Evolutionary conservation across 495 filamentous ascomycete genomes (phyloP).

Genomic region (Aspergillus diversus): DNA sequence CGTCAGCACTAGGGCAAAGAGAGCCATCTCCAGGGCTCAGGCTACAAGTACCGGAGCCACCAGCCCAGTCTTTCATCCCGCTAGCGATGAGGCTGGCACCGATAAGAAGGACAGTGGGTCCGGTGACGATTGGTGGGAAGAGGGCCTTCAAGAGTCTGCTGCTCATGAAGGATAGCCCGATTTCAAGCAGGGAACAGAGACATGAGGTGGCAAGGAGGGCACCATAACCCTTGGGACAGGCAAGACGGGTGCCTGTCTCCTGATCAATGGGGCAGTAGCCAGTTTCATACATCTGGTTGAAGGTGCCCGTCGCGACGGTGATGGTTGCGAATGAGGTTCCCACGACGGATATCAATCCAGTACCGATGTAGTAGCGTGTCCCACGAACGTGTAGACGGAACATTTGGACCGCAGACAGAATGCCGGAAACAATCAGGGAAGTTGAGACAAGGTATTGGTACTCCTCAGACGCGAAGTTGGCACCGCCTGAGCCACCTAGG

Average conservation of each 20-base stretch:
- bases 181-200: conserved; percentile 51
- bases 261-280: conserved; percentile 70
- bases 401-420: conserved; percentile 81
- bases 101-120: conserved; percentile 79
- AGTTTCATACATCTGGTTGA: conserved; percentile 83
- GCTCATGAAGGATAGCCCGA: conserved; percentile 58
- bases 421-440: conserved; percentile 82
- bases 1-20: conserved; percentile 70
- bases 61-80: conserved; percentile 84
- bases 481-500: conserved; percentile 64
- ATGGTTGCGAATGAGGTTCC: conserved; percentile 81
- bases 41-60: conserved; percentile 69
- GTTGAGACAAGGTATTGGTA: conserved; percentile 89
- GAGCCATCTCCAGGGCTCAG: conserved; percentile 56
- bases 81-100: conserved; percentile 74
- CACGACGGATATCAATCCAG: conserved; percentile 88
- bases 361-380: conserved; percentile 86
- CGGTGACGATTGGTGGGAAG: conserved; percentile 90
- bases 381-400: conserved; percentile 78
- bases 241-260: conserved; percentile 63
- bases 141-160: conserved; percentile 70
- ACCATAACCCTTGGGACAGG: conserved; percentile 86
- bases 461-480: conserved; percentile 61
- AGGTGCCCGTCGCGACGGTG: conserved; percentile 76
- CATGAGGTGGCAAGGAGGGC: conserved; percentile 76